Percentiles rank a stretch among this genome's conserved stretches.
Evolutionary conservation across 2,329 filamentous ascomycete genomes (phyloP).

Genomic region (Aspergillus pseudoviridinutans): DNA sequence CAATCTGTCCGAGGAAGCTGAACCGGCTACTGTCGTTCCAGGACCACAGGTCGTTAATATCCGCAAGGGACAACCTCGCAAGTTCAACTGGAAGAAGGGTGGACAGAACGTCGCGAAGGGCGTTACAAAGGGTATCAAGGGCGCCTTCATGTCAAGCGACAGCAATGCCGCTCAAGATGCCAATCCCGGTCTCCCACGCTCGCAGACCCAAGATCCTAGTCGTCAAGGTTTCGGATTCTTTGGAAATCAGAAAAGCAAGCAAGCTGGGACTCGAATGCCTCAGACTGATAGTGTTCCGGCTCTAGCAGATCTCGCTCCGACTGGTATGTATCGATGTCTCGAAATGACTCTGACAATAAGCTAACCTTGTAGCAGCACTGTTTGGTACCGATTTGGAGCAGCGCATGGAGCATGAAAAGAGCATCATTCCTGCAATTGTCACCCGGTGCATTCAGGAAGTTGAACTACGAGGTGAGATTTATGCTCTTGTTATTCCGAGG

Average conservation of each 20-base stretch:
- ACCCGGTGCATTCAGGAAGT: constrained; percentile 95
- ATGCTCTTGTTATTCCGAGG: neutral
- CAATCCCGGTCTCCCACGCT: constrained; percentile 29
- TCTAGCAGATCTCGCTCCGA: constrained; percentile 34
- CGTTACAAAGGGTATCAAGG: constrained; percentile 89
- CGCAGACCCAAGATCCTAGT: constrained; percentile 41
- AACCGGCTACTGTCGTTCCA: constrained; percentile 55
- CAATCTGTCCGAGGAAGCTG: constrained; percentile 60
- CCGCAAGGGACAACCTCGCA: constrained; percentile 87
- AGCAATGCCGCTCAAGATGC: constrained; percentile 39
- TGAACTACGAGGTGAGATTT: constrained; percentile 69
- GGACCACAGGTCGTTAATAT: constrained; percentile 95
- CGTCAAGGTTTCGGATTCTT: constrained; percentile 71
- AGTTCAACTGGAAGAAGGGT: constrained; percentile 99
- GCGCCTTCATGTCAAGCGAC: constrained; percentile 74
- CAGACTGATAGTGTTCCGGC: constrained; percentile 43
- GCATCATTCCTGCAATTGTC: constrained; percentile 84
- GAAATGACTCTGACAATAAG: neutral
- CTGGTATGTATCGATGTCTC: constrained; percentile 31
- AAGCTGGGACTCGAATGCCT: constrained; percentile 37
- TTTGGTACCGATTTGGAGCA: constrained; percentile 88
- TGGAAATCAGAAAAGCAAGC: constrained; percentile 45
- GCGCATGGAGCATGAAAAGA: constrained; percentile 81
- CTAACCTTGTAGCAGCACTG: constrained; percentile 46
- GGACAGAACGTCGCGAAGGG: constrained; percentile 91